Evolutionary conservation across 2,329 filamentous ascomycete genomes (phyloP), one percentile per base, ranked within the genome.

Genomic region (Biscogniauxia mediterranea): DNA sequence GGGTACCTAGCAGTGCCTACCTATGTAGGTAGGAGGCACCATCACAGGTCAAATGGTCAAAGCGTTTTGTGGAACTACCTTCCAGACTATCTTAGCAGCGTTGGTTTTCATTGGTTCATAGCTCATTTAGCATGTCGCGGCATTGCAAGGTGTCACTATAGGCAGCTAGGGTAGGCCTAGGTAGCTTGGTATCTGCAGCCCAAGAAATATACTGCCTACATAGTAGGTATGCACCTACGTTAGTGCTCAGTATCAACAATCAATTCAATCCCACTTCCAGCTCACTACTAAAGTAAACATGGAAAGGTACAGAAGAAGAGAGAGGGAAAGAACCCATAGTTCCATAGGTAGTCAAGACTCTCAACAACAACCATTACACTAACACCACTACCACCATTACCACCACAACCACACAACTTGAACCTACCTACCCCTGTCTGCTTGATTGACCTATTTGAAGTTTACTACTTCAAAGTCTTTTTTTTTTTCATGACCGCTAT

Each of bases 221-320:
- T 23, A 23, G 23, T 23, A 23, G 23, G 23, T 23, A 23, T n/a
- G n/a, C n/a, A n/a, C n/a, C n/a, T n/a, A n/a, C n/a, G n/a, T 11
- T 42, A 42, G 38, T 9, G 56, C 56, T 58, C 59, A 57, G 23
- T 23, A 63, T 67, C 65, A 67, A 67, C 65, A 67, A 57, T 67
- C 65, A 67, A 57, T 67, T 67, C 51, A 7, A 52, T 19, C 49
- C 49, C 63, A 67, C 55, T 17, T 20, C 21, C 7, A 50, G 21
- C 23, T 56, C 42, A 42, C 54, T 55, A 55, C n/a, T 5, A 56
- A 67, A 64, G 65, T 67, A 64, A 66, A 67, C 65, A 67, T 52
- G 23, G 20, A 21, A 49, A 42, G 54, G 55, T 57, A 61, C 61
- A 51, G 3, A 53, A 42, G 19, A 57, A 42, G 56, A 25, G 60